phyloP scores from a whole-genome alignment of 352 stramenopile genomes.

The Pythium grandisporangium region DNA sequence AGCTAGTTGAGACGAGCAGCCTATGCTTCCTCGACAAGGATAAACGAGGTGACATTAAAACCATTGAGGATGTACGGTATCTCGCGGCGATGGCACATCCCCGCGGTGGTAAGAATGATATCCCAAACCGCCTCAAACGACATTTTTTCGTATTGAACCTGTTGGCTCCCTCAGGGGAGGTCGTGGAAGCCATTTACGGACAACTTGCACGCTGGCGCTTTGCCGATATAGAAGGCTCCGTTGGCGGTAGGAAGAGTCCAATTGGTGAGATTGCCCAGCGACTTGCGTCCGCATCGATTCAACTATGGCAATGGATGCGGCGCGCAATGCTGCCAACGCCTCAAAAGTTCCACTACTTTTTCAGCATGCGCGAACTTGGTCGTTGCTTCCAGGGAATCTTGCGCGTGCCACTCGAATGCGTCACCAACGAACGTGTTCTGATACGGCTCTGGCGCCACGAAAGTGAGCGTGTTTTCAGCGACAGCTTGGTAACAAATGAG shows the following conservation, averaged over 20 bases:
- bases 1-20: slow-evolving; percentile 56
- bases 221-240: slow-evolving; percentile 12
- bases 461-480: slow-evolving; percentile 69
- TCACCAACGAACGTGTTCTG: slow-evolving; percentile 35
- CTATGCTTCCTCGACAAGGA: slow-evolving; percentile 82
- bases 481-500: slow-evolving; percentile 60
- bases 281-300: slow-evolving; percentile 38
- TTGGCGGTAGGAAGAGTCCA: slow-evolving; percentile 18
- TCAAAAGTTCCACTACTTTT: slow-evolving; percentile 80
- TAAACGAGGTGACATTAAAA: slow-evolving; percentile 73
- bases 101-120: slow-evolving; percentile 66
- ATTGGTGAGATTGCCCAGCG: slow-evolving; percentile 35
- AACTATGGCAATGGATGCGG: slow-evolving; percentile 62
- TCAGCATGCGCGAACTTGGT: slow-evolving; percentile 67
- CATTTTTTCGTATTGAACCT: slow-evolving; percentile 89
- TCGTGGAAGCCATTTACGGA: slow-evolving; percentile 84
- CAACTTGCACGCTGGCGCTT: slow-evolving; percentile 66
- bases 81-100: slow-evolving; percentile 57
- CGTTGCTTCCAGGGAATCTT: slow-evolving; percentile 79
- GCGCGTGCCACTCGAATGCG: slow-evolving; percentile 34
- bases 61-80: slow-evolving; percentile 59
- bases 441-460: slow-evolving; percentile 82
- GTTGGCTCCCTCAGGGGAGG: slow-evolving; percentile 51
- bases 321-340: slow-evolving; percentile 60
- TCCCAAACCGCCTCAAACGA: slow-evolving; percentile 84